Base-by-base conservation (phyloP, 2,329 filamentous ascomycete genomes). In the Aspergillus nomiae region DNA sequence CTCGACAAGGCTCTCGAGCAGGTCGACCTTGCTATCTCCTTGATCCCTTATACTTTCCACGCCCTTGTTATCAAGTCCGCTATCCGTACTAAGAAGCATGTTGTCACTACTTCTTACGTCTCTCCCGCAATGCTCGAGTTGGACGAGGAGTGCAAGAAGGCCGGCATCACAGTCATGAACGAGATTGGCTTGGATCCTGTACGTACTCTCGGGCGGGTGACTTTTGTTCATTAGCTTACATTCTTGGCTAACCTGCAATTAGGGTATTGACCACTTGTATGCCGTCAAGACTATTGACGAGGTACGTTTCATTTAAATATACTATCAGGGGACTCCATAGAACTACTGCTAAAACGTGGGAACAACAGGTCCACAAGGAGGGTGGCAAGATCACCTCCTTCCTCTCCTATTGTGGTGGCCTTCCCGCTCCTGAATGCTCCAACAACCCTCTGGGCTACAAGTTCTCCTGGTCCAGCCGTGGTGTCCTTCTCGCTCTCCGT, bases 81-180 rank as follows among this genome's bases (percentile, higher is more conserved):
- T 67, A 97, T 98, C 81, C 87, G 90, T 74, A 87, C 90, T 74
- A 97, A 97, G 91, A 97, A 94, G 86, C 84, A 98, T 83, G 93
- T 98, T 65, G 94, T 98, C 74, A 97, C 94, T 63, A 97, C 94
- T 34, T 92, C 89, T 69, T 98, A 98, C 76, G 91, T 97, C 70
- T 96, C 92, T 5, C 92, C 92, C 4, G 92, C 92, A 68, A 97
- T 97, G 93, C 80, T 90, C 82, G 94, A 94, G 83, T 88, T 98
- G 57, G 90, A 97, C 73, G 84, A 89, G 72, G 83, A 90, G 71
- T 88, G 86, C 77, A 96, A 97, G 85, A 91, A 90, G 67, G 94
- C 94, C 21, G 94, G 93, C 65, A 97, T 97, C 76, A 96, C 92
- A 12, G 94, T 97, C 76, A 94, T 97, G 91, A 97, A 98, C 82